Evolutionary conservation across 2,329 filamentous ascomycete genomes (phyloP).

Genomic region (Elsinoe necatrix): DNA sequence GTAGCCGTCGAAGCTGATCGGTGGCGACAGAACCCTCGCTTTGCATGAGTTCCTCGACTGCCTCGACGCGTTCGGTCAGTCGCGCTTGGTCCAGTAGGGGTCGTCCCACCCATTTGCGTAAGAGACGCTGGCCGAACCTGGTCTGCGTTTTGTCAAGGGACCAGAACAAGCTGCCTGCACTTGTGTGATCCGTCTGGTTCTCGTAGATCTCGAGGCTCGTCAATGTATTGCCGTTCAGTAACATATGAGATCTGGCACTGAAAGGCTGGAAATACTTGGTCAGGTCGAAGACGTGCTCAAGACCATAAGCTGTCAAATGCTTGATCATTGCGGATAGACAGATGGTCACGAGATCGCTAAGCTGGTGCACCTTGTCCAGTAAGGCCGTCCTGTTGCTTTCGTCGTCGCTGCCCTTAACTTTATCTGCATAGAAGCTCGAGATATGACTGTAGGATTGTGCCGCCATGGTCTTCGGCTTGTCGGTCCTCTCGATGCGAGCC

Average conservation of each 20-base stretch:
- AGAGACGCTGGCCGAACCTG: slow-evolving; percentile 74
- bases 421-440: slow-evolving; percentile 83
- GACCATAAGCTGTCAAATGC: slow-evolving; percentile 80
- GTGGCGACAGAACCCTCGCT: slow-evolving; percentile 57
- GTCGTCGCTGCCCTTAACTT: slow-evolving; percentile 51
- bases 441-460: slow-evolving; percentile 83
- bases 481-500: slow-evolving; percentile 72
- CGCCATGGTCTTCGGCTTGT: slow-evolving; percentile 70
- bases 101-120: slow-evolving; percentile 91
- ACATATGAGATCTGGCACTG: slow-evolving; percentile 87
- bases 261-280: slow-evolving; percentile 98
- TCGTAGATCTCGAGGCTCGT: slow-evolving; percentile 93
- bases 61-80: slow-evolving; percentile 70
- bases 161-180: slow-evolving; percentile 90
- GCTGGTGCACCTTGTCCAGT: slow-evolving; percentile 74
- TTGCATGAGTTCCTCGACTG: slow-evolving; percentile 76
- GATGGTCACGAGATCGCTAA: slow-evolving; percentile 78
- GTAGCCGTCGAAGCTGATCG: slow-evolving; percentile 64
- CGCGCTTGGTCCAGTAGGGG: slow-evolving; percentile 68
- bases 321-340: slow-evolving; percentile 96
- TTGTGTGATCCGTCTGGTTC: slow-evolving; percentile 78
- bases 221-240: slow-evolving; percentile 88
- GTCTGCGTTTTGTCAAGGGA: slow-evolving; percentile 87
- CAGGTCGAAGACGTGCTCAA: slow-evolving; percentile 90
- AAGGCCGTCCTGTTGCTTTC: slow-evolving; percentile 47